Evolutionary conservation across 106 monocot species (phyloP).

Genomic region (Gastrodia elata): DNA sequence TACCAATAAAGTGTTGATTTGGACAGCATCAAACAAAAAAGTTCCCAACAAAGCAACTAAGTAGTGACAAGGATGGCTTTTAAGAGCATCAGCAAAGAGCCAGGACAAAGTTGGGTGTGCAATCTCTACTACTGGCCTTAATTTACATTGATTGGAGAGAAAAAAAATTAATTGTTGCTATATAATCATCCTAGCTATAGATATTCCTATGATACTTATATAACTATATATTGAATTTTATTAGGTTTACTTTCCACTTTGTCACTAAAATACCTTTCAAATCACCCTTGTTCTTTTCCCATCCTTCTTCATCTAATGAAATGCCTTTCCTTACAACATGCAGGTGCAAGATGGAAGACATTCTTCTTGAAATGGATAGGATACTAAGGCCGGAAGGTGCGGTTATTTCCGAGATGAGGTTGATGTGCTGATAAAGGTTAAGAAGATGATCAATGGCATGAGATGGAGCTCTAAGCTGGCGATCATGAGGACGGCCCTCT

Average conservation of each 20-base stretch:
- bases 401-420: constrained; percentile 35
- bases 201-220: no score
- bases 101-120: no score
- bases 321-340: neutral
- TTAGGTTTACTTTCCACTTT: neutral
- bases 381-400: constrained; percentile 45
- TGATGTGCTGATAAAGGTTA: constrained; percentile 28
- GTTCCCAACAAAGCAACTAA: no score
- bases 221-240: no score
- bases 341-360: constrained; percentile 45
- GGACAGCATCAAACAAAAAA: no score
- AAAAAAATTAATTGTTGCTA: no score
- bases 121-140: no score
- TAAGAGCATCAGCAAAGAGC: no score
- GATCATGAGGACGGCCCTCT: constrained; percentile 43
- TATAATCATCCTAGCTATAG: no score
- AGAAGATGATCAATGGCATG: constrained; percentile 21
- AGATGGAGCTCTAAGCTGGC: constrained; percentile 30
- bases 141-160: no score
- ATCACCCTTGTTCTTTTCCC: neutral
- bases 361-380: constrained; percentile 42
- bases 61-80: no score
- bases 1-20: no score
- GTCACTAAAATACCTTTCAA: neutral
- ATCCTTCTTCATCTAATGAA: neutral